Conservation (phyloP, 2,329 filamentous ascomycete species). For the Aspergillus novofumigatus region DNA sequence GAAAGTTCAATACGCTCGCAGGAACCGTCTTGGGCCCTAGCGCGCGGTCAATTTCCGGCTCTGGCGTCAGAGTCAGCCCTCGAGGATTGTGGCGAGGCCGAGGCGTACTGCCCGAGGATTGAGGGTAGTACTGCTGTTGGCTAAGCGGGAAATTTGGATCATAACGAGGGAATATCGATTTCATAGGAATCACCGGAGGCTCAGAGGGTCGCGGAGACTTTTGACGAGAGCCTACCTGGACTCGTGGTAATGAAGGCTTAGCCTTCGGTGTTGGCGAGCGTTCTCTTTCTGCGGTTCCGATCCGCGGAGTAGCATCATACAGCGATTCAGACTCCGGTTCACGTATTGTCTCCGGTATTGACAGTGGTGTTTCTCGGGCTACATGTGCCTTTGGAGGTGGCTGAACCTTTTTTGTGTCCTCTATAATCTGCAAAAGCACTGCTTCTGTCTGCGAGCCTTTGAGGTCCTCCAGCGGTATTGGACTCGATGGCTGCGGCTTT, state of each 20-base stretch:
- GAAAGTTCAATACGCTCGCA: slow-evolving; percentile 41
- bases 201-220: slow-evolving; percentile 17
- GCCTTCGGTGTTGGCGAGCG: not conserved
- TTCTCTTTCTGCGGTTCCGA: slow-evolving; percentile 4
- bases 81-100: slow-evolving; percentile 19
- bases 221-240: slow-evolving; percentile 10
- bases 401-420: slow-evolving; percentile 30
- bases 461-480: slow-evolving; percentile 28
- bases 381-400: slow-evolving; percentile 21
- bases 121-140: slow-evolving; percentile 36
- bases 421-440: slow-evolving; percentile 35
- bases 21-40: slow-evolving; percentile 41
- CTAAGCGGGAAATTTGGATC: slow-evolving; percentile 34
- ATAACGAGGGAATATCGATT: slow-evolving; percentile 45
- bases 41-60: slow-evolving; percentile 32
- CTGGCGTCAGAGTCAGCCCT: slow-evolving; percentile 28
- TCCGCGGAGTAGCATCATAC: slow-evolving; percentile 11
- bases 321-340: slow-evolving; percentile 13
- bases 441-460: slow-evolving; percentile 31
- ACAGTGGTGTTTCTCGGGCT: slow-evolving; percentile 14
- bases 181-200: slow-evolving; percentile 37
- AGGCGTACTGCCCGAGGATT: slow-evolving; percentile 13
- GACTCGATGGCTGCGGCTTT: slow-evolving; percentile 20
- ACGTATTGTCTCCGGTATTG: slow-evolving; percentile 8
- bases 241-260: slow-evolving; percentile 10